Conservation (phyloP, 768 basidiomycete species). For the Leccinum imitatum region DNA sequence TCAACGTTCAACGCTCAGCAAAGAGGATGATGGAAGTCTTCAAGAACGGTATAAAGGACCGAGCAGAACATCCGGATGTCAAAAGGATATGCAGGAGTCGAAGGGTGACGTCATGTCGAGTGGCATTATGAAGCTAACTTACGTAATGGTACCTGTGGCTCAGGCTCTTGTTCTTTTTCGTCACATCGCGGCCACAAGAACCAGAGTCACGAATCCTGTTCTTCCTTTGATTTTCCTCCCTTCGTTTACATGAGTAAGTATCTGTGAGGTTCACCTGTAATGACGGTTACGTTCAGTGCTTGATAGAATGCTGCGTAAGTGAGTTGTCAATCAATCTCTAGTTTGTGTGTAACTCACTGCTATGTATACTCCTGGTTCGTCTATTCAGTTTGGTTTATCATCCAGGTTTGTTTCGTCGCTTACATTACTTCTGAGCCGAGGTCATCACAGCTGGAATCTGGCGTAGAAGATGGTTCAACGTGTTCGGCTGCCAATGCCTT, state of each 20-base stretch:
- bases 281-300: not conserved
- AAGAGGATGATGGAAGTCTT: too few relatives aligned
- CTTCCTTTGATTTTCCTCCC: not conserved
- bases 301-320: not conserved
- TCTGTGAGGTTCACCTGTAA: not conserved
- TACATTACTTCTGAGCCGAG: too few relatives aligned
- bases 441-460: not conserved
- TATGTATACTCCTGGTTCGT: not conserved
- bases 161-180: too few relatives aligned
- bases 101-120: too few relatives aligned
- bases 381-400: not conserved
- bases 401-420: not conserved
- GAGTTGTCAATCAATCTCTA: not conserved
- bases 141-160: too few relatives aligned
- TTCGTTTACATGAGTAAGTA: not conserved
- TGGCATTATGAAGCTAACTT: too few relatives aligned
- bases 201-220: not conserved
- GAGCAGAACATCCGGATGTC: too few relatives aligned
- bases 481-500: too few relatives aligned
- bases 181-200: too few relatives aligned
- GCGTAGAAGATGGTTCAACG: not conserved
- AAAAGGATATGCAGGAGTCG: too few relatives aligned
- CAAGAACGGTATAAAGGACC: too few relatives aligned
- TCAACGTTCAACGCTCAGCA: too few relatives aligned
- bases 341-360: not conserved